A percentile compares a stretch with the other conserved stretches of the same genome.
Evolutionary conservation across 2,329 filamentous ascomycete species (phyloP).

Genomic region (Penicillium sp.): DNA sequence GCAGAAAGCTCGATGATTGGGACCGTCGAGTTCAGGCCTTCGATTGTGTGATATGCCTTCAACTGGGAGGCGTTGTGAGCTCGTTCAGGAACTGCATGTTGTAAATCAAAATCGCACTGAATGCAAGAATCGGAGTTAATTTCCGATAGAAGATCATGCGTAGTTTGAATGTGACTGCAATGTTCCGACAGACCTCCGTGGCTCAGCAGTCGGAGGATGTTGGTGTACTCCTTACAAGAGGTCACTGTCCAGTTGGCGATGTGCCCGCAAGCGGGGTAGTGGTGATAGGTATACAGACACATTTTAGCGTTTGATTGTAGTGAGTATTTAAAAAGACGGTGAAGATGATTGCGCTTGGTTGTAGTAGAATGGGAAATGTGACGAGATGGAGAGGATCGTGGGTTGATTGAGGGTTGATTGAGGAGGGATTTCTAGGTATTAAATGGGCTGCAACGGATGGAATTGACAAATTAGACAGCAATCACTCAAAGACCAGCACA

Average conservation of each 20-base stretch:
- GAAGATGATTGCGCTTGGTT: neutral
- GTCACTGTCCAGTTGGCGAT: constrained; percentile 32
- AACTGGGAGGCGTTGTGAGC: neutral
- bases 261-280: constrained; percentile 34
- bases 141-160: constrained; percentile 19
- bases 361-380: neutral
- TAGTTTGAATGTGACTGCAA: constrained; percentile 12
- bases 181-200: neutral
- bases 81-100: neutral
- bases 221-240: constrained; percentile 29
- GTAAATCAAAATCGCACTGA: constrained; percentile 21
- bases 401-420: neutral
- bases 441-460: neutral
- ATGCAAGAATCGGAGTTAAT: constrained; percentile 7
- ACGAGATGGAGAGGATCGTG: neutral
- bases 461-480: neutral
- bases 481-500: neutral
- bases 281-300: constrained; percentile 35
- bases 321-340: neutral
- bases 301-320: constrained; percentile 19
- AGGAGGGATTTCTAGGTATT: neutral
- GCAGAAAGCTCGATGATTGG: constrained; percentile 11
- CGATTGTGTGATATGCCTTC: neutral
- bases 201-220: constrained; percentile 19
- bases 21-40: constrained; percentile 8